phyloP scores from a whole-genome alignment of 345 rosid genomes.

The Eucalyptus polyanthemos region DNA sequence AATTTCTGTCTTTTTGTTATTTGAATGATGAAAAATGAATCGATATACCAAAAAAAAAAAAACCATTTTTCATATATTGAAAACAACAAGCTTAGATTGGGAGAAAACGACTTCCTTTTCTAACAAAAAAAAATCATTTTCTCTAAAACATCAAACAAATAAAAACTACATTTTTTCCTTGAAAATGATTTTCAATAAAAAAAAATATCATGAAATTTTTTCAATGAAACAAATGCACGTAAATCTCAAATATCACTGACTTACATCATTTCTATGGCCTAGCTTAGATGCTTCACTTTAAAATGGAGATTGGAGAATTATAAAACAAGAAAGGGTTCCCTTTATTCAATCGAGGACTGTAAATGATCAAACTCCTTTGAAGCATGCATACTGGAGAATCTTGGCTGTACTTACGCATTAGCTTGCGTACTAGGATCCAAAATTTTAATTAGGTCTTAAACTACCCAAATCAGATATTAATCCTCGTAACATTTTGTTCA shows the following conservation, averaged over 20 bases:
- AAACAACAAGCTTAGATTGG: not conserved
- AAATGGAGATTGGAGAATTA: not conserved
- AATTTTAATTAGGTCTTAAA: not conserved
- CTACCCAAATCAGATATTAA: not conserved
- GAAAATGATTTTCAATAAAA: not conserved
- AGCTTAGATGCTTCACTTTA: not conserved
- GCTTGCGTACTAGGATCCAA: not conserved
- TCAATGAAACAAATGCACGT: too few species aligned
- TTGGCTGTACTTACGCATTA: not conserved
- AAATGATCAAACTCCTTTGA: not conserved
- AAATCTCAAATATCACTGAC: not conserved
- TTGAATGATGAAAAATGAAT: not conserved
- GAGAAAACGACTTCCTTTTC: not conserved
- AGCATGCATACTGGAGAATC: not conserved
- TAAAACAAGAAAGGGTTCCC: not conserved
- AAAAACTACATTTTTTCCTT: not conserved
- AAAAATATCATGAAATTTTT: too few species aligned
- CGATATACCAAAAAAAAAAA: not conserved
- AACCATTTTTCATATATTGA: not conserved
- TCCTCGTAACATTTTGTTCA: not conserved
- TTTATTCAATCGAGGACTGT: not conserved
- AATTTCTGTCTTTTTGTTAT: accelerated
- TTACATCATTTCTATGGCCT: not conserved
- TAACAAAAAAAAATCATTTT: not conserved
- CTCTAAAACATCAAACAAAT: not conserved